phyloP scores from a whole-genome alignment of 768 basidiomycete genomes.

The Tricholoma matsutake region DNA sequence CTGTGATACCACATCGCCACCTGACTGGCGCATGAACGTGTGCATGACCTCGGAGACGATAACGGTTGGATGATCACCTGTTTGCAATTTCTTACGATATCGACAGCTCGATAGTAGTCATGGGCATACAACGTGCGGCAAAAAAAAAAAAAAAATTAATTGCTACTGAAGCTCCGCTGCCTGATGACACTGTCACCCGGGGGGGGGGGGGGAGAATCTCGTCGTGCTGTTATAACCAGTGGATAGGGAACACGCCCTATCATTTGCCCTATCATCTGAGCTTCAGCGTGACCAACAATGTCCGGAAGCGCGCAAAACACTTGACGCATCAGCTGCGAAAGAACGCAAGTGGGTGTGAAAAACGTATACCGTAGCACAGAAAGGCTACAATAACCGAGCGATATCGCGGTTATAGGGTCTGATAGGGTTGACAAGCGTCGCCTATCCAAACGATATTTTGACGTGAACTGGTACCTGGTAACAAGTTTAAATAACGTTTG shows the following conservation, averaged over 20 bases:
- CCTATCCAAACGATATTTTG: neutral
- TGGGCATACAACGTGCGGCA: neutral
- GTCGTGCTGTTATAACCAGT: too few species aligned
- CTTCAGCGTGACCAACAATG: neutral
- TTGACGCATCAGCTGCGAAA: too few species aligned
- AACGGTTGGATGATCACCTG: neutral
- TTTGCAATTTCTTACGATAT: neutral
- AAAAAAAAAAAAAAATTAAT: neutral
- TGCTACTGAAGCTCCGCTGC: neutral
- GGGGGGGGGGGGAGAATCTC: neutral
- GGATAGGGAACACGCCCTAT: too few species aligned
- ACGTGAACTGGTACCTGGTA: neutral
- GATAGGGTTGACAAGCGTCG: neutral
- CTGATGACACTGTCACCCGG: neutral
- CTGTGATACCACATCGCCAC: neutral
- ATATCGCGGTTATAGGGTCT: too few species aligned
- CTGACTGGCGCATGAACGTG: neutral
- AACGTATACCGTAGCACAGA: too few species aligned
- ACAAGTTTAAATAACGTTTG: too few species aligned
- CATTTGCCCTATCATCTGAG: neutral
- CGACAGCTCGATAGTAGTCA: neutral
- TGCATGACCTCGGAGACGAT: neutral
- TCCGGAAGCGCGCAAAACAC: neutral
- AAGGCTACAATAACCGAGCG: too few species aligned
- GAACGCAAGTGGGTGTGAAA: too few species aligned